Evolutionary conservation across 257 asterid species (phyloP), one percentile per base, ranked within the genome.

Genomic region (Penstemon eatonii): DNA sequence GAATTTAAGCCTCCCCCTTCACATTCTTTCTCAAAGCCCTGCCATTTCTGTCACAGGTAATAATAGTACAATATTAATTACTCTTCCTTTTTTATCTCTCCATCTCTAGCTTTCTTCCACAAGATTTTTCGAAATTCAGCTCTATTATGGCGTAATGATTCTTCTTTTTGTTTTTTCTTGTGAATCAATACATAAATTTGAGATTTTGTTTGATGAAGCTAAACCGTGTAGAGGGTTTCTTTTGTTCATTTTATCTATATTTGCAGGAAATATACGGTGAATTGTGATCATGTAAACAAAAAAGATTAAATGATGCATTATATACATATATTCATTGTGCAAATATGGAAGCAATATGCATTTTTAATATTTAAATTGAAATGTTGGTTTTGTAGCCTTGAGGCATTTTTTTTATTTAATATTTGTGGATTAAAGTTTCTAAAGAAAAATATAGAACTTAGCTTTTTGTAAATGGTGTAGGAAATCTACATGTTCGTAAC

Each of bases 21-120:
- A 8, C 68, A 44, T 72, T 56, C 56, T 72, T 64, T 63, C 57
- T 45, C 65, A 13, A 63, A 43, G 54, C 52, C 65, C 69, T 72
- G 71, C 71, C 63, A 43, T 71, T 71, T 72, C 56, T 47, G 40
- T 46, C 70, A 65, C 76, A 56, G 76, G 76, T 64, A 62, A 61
- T 25, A 45, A 5, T 11, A 4, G n/a, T n/a, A n/a, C n/a, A n/a
- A n/a, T 42, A 15, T 62, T 49, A 19, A 11, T 46, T 10, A 3
- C n/a, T 40, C 11, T 7, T 57, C n/a, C 5, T 12, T 19, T 49
- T 41, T 45, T 38, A 50, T 36, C 47, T 15, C 9, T 8, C 18
- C 18, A 15, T 15, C 51, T 18, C 45, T 50, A 42, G 11, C 18
- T 63, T 19, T 13, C 53, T 62, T 42, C 3, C 3, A 8, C 37